Evolutionary conservation across 148 eudicot genomes (phyloP).

Genomic region (Hydrangea macrophylla): DNA sequence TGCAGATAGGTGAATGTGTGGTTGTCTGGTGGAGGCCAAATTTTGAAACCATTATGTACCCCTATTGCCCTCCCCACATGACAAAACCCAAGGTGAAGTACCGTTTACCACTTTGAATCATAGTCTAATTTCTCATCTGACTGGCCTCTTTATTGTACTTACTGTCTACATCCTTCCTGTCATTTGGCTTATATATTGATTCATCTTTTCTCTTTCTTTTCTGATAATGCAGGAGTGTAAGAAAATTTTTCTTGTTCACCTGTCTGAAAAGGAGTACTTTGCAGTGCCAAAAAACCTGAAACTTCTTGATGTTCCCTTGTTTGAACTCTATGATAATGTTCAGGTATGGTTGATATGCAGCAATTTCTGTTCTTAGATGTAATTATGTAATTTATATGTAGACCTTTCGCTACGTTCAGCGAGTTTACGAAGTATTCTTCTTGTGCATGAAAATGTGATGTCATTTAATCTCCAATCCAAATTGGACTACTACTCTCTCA

Average conservation of each 20-base stretch:
- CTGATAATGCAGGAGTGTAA: slow-evolving; percentile 79
- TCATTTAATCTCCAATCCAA: too few relatives aligned
- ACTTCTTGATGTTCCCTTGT: slow-evolving; percentile 90
- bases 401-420: neutral
- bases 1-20: slow-evolving; percentile 90
- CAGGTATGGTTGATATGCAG: slow-evolving; percentile 67
- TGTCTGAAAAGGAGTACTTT: too few relatives aligned
- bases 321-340: slow-evolving; percentile 93
- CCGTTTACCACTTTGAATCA: too few relatives aligned
- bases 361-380: neutral
- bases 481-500: too few relatives aligned
- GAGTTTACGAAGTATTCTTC: too few relatives aligned
- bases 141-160: too few relatives aligned
- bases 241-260: slow-evolving; percentile 82
- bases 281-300: too few relatives aligned
- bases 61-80: slow-evolving; percentile 80
- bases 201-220: neutral
- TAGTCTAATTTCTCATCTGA: too few relatives aligned
- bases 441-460: too few relatives aligned
- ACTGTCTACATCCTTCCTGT: too few relatives aligned
- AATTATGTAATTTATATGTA: neutral
- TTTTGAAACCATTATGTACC: slow-evolving; percentile 68
- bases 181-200: too few relatives aligned
- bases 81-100: slow-evolving; percentile 91
- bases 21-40: too few relatives aligned